Conservation (phyloP, 2,329 filamentous ascomycete genomes). For the Gaeumannomyces sp. region DNA sequence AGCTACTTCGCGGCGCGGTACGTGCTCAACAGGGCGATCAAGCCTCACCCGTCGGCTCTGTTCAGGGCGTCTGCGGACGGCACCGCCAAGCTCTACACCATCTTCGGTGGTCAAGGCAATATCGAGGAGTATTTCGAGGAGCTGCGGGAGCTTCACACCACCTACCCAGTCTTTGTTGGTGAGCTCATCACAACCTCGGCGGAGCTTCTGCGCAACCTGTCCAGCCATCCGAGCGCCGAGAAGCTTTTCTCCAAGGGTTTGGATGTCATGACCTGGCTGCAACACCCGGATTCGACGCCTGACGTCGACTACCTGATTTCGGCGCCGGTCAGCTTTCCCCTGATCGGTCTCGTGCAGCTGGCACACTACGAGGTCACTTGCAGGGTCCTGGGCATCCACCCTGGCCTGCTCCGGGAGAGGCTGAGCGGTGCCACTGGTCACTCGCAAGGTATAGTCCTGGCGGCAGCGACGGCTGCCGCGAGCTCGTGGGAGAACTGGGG, state of each 20-base stretch:
- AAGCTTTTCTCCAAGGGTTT: conserved; percentile 98
- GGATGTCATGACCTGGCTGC: conserved; percentile 90
- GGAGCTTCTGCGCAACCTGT: conserved; percentile 78
- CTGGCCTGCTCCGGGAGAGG: conserved; percentile 78
- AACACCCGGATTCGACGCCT: conserved; percentile 80
- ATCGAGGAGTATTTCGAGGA: conserved; percentile 99
- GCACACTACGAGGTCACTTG: conserved; percentile 94
- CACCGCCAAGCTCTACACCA: conserved; percentile 80
- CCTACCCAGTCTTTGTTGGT: conserved; percentile 85
- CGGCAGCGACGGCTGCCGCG: conserved; percentile 83
- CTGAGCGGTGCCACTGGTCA: conserved; percentile 89
- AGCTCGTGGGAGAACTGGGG: conserved; percentile 91
- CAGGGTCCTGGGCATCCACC: conserved; percentile 82
- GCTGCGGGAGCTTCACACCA: conserved; percentile 82
- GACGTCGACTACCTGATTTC: conserved; percentile 93
- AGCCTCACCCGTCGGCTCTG: conserved; percentile 88
- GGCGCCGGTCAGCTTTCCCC: conserved; percentile 87
- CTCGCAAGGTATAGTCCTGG: conserved; percentile 92
- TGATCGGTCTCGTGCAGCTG: conserved; percentile 94
- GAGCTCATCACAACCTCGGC: conserved; percentile 77
- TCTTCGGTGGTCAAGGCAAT: conserved; percentile 96
- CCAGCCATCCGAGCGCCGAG: conserved; percentile 76
- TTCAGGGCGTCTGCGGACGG: conserved; percentile 81
- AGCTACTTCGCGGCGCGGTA: conserved; percentile 88
- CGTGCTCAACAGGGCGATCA: conserved; percentile 78